Evolutionary conservation across 1,284 basidiomycete species (phyloP), one percentile per base, ranked within the genome.

Genomic region (Neonothopanus nambi): DNA sequence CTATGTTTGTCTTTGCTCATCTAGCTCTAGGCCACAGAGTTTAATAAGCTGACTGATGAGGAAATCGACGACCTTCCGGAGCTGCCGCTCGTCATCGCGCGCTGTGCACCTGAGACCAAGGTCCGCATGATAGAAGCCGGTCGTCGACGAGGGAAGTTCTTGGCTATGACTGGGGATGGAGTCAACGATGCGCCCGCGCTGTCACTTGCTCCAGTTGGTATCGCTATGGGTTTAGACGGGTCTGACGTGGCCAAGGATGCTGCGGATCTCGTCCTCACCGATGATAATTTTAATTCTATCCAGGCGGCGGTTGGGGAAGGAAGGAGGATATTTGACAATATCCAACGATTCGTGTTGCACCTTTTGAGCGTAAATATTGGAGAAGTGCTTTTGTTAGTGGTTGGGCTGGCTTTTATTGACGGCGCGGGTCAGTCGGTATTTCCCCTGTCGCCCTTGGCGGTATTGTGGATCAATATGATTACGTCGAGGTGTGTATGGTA

Each of bases 341-440:
- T 30, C 74, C 77, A 58, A 66, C 76, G 51, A 59, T 77, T 24
- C 78, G 80, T 62, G 68, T 82, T 23, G 71, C 82, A 28, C 74
- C 80, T 1, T 78, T 77, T 52, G 8, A 46, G 30, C n/a, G 51
- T 52, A 44, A 87, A 88, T 60, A 71, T 87, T 20, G 84, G 78
- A n/a, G 81, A 88, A 67, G 82, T 82, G 20, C 63, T 82, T 5
- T 70, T 83, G 4, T 65, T 85, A 24, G 70, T 89, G 52, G 75
- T 89, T 55, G 87, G 87, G 7, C 73, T 91, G n/a, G 81, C 79
- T 1, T 89, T 89, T 73, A 76, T 82, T 61, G 85, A 88, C 61
- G 63, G 69, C 3, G 12, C 30, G 11, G 71, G 74, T 1, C 68
- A 76, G 41, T 81, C 82, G 26, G 84, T 89, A 15, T 89, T 87